phyloP scores from a whole-genome alignment of 192 early-diverging fungal species.

The Linnemannia schmuckeri region DNA sequence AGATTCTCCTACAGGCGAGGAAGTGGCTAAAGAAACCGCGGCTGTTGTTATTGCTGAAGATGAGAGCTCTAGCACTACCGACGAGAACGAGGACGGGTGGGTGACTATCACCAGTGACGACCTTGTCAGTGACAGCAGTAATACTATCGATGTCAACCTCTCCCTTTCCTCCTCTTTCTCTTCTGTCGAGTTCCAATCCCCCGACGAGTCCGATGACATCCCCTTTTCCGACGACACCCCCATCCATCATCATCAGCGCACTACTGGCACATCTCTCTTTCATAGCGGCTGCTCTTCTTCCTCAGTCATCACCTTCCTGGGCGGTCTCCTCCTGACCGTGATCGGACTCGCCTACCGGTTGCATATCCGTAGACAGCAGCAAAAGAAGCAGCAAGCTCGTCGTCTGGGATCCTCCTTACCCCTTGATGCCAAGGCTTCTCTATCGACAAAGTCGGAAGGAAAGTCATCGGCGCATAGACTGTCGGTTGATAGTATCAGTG shows the following conservation, averaged over 20 bases:
- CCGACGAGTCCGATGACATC: slow-evolving; percentile 8
- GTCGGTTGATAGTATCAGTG: neutral
- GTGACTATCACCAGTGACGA: neutral
- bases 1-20: neutral
- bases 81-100: neutral
- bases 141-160: neutral
- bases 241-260: neutral
- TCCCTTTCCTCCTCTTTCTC: neutral
- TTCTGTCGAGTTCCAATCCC: slow-evolving; percentile 2
- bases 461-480: neutral
- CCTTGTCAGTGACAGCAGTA: neutral
- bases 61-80: neutral
- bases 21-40: neutral
- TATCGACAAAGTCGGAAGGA: neutral
- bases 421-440: neutral
- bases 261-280: neutral
- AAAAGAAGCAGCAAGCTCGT: neutral
- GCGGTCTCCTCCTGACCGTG: neutral
- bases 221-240: neutral
- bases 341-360: slow-evolving; percentile 6
- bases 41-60: neutral
- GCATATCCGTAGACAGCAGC: neutral
- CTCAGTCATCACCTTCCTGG: neutral
- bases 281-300: neutral
- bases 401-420: neutral